phyloP scores from a whole-genome alignment of 2,329 filamentous ascomycete species.

The Tolypocladium cylindrosporum region DNA sequence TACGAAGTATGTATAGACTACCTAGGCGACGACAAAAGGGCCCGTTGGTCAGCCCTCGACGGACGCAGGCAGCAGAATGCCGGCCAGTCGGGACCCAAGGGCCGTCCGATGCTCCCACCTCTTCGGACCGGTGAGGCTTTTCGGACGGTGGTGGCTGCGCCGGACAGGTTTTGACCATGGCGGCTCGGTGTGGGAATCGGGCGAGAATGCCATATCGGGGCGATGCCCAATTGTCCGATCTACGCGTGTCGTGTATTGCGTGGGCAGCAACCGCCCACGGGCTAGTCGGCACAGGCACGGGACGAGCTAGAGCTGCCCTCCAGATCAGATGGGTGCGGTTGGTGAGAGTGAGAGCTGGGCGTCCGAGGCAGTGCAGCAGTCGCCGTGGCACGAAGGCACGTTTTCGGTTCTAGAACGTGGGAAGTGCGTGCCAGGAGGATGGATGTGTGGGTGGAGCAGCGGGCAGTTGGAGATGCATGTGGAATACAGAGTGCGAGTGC shows the following conservation, averaged over 20 bases:
- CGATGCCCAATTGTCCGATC: background rate
- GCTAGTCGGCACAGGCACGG: background rate
- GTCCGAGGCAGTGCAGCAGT: background rate
- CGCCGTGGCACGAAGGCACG: background rate
- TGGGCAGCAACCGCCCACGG: background rate
- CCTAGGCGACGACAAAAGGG: background rate
- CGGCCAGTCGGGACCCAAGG: no score
- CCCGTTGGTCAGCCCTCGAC: background rate
- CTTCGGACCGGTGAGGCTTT: background rate
- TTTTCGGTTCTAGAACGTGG: slow-evolving; percentile 1
- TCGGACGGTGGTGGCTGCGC: background rate
- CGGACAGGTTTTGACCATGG: background rate
- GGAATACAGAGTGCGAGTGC: no score
- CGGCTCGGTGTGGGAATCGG: background rate
- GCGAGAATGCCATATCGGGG: background rate
- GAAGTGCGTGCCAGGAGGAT: background rate
- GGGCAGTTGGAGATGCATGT: background rate
- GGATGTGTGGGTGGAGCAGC: background rate
- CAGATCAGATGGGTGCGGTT: background rate
- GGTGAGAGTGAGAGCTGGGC: background rate
- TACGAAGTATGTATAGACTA: no score
- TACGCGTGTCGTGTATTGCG: background rate
- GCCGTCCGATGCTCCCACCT: no score
- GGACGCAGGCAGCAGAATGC: no score
- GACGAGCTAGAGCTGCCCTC: background rate